Conservation (phyloP, 257 asterid genomes). For the Coffea canephora region DNA sequence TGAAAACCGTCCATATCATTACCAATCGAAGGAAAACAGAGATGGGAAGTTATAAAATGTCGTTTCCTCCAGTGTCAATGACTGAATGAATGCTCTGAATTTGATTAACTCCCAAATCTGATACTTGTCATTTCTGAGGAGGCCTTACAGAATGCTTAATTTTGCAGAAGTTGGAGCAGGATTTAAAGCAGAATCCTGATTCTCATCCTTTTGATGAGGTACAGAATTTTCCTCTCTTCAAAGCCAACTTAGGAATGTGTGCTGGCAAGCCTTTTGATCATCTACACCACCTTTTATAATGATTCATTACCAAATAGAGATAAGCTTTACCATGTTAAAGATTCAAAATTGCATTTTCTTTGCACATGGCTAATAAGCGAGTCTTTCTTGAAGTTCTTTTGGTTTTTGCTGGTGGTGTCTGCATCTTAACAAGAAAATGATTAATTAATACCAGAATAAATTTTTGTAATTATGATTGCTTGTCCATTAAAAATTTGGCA, state of each 20-base stretch:
- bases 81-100: background rate
- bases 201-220: constrained; percentile 65
- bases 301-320: background rate
- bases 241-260: constrained; percentile 5
- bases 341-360: background rate
- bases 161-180: constrained; percentile 53
- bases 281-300: background rate
- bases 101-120: background rate
- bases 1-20: background rate
- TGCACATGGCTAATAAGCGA: background rate
- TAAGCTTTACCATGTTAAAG: background rate
- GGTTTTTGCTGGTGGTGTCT: background rate
- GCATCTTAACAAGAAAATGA: background rate
- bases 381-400: background rate
- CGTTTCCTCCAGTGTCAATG: background rate
- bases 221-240: constrained; percentile 3
- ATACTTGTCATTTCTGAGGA: constrained; percentile 1
- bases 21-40: background rate
- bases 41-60: background rate
- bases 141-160: constrained; percentile 3
- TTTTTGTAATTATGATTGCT: constrained; percentile 7
- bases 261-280: background rate
- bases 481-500: constrained; percentile 31
- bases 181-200: constrained; percentile 43
- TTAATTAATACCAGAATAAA: background rate